These are phyloP conservation scores for Termitomyces sp. DNA, from an alignment of 768 basidiomycete genomes.

Conservation along the genomic window DNA sequence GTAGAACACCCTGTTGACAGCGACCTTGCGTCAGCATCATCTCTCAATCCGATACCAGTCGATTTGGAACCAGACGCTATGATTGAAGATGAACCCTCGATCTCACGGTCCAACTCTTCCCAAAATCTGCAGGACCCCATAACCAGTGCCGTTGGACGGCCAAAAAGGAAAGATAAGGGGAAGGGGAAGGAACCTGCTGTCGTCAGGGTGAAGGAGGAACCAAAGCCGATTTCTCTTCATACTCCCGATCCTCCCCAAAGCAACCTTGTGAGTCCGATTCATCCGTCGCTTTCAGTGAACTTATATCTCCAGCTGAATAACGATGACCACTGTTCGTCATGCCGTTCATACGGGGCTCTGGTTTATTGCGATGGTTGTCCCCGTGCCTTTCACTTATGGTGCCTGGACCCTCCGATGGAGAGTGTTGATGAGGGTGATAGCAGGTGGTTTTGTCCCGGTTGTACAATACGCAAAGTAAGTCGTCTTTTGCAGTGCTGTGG, in stretches of 20 bases:
- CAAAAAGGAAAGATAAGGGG: constrained; percentile 50
- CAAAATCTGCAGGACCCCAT: constrained; percentile 37
- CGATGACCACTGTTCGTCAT: constrained; percentile 85
- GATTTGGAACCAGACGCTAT: constrained; percentile 54
- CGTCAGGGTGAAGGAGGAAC: constrained; percentile 53
- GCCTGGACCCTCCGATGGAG: constrained; percentile 94
- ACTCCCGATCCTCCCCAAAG: constrained; percentile 43
- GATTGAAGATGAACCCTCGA: constrained; percentile 57
- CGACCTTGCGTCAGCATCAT: constrained; percentile 38
- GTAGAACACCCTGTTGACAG: constrained; percentile 34
- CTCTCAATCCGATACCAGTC: constrained; percentile 38
- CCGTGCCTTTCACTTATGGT: constrained; percentile 93
- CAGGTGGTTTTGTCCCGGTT: constrained; percentile 79
- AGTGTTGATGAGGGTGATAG: constrained; percentile 82
- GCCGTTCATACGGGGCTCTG: constrained; percentile 78
- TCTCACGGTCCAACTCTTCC: constrained; percentile 65
- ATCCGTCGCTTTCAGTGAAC: background rate
- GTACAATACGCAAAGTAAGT: constrained; percentile 64
- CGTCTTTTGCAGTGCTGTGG: constrained; percentile 8
- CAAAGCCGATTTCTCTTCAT: constrained; percentile 40
- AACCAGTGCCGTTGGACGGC: constrained; percentile 27
- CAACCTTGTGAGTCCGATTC: constrained; percentile 36
- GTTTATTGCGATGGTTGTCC: constrained; percentile 99
- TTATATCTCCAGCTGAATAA: constrained; percentile 46
- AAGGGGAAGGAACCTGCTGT: constrained; percentile 45